These are phyloP conservation scores for Coffea eugenioides DNA, from an alignment of 257 asterid genomes.

Conservation along the genomic window DNA sequence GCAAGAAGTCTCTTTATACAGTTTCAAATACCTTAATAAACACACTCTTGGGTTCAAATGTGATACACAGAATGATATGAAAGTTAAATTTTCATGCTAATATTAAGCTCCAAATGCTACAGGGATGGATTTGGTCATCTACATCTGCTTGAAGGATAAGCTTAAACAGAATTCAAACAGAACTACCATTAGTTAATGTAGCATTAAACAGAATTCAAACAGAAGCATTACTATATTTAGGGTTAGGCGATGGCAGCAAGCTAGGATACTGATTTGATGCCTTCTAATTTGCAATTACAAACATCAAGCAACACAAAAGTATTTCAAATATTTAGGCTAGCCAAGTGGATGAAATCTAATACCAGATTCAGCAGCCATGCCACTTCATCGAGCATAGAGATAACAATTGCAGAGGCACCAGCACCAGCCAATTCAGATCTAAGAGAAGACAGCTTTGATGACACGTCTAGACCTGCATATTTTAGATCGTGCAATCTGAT, in stretches of 20 bases:
- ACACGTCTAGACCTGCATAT: constrained; percentile 82
- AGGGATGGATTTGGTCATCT: neutral
- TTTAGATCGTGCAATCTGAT: constrained; percentile 79
- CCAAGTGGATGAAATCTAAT: constrained; percentile 13
- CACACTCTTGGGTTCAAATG: neutral
- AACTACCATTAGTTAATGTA: no score
- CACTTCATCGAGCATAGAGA: constrained; percentile 94
- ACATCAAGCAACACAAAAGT: neutral
- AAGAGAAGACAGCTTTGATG: constrained; percentile 74
- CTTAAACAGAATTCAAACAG: no score
- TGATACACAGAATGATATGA: neutral
- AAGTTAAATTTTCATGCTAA: neutral
- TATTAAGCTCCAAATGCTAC: neutral
- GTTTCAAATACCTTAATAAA: neutral
- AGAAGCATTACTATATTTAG: neutral
- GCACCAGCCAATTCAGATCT: constrained; percentile 68
- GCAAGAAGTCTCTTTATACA: neutral
- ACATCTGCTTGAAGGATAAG: neutral
- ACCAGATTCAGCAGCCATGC: constrained; percentile 99
- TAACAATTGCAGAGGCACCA: constrained; percentile 83
- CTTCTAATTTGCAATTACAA: neutral
- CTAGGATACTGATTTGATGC: neutral
- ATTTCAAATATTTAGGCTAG: neutral
- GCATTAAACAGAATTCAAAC: no score
- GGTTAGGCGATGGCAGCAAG: neutral